These are phyloP conservation scores for Dryas integrifolia DNA, from an alignment of 331 rosid genomes.

Conservation along the genomic window DNA sequence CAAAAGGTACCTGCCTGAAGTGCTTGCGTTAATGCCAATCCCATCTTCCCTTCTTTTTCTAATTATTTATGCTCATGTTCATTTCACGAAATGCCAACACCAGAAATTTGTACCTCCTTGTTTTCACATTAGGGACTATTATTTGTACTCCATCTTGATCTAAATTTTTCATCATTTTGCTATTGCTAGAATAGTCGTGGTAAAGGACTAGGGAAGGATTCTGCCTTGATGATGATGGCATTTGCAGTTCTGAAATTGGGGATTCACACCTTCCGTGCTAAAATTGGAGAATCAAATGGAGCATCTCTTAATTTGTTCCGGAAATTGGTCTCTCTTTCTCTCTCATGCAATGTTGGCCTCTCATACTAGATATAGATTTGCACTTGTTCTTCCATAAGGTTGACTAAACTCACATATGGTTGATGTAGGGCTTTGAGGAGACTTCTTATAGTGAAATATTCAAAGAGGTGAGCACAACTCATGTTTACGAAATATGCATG, in stretches of 20 bases:
- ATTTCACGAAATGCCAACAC: neutral
- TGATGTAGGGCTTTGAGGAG: conserved; percentile 72
- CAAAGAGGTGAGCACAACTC: conserved; percentile 63
- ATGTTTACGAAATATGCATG: neutral
- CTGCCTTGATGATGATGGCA: conserved; percentile 75
- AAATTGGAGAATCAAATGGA: conserved; percentile 81
- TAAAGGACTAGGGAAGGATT: conserved; percentile 80
- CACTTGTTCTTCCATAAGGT: conserved; percentile 2
- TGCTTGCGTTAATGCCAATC: conserved; percentile 12
- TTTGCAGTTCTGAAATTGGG: conserved; percentile 65
- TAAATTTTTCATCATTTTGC: conserved; percentile 28
- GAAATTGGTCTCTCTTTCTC: conserved; percentile 58
- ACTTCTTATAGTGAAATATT: conserved; percentile 68
- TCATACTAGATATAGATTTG: neutral
- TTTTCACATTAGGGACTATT: neutral
- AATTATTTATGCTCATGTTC: neutral
- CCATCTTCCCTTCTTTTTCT: neutral
- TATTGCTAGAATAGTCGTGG: conserved; percentile 80
- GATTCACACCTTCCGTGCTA: conserved; percentile 57
- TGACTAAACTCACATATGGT: conserved; percentile 30
- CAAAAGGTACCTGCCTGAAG: conserved; percentile 48
- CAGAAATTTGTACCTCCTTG: neutral
- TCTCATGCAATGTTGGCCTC: neutral
- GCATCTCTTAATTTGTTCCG: conserved; percentile 70
- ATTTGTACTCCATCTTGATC: conserved; percentile 8